These are phyloP conservation scores for Talaromyces wortmannii DNA, from an alignment of 495 filamentous ascomycete genomes.

Conservation along the genomic window DNA sequence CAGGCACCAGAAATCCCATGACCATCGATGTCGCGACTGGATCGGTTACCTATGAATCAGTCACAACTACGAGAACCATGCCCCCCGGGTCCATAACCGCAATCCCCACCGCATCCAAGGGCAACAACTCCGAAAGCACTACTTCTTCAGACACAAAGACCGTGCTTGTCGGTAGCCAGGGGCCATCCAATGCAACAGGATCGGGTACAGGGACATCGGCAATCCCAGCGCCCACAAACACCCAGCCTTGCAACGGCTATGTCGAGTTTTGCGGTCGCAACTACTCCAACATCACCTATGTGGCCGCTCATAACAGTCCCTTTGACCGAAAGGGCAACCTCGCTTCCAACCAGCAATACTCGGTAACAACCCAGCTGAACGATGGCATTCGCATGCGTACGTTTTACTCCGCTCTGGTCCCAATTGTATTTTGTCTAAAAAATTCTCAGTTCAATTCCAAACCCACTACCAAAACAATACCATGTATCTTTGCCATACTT, in stretches of 20 bases:
- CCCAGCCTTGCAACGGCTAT: slow-evolving; percentile 78
- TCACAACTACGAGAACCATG: slow-evolving; percentile 5
- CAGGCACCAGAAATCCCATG: neutral
- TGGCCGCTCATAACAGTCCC: slow-evolving; percentile 83
- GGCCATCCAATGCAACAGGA: slow-evolving; percentile 31
- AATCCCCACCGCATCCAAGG: slow-evolving; percentile 11
- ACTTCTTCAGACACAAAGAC: slow-evolving; percentile 29
- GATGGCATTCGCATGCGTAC: slow-evolving; percentile 79
- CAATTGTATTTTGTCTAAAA: neutral
- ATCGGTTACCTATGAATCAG: slow-evolving; percentile 3
- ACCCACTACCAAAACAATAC: slow-evolving; percentile 61
- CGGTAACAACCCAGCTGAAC: slow-evolving; percentile 68
- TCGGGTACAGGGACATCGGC: slow-evolving; percentile 28
- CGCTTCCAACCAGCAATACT: slow-evolving; percentile 69
- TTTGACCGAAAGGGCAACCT: slow-evolving; percentile 64
- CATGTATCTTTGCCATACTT: slow-evolving; percentile 65
- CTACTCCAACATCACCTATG: slow-evolving; percentile 85
- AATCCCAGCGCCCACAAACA: slow-evolving; percentile 49
- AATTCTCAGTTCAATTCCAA: slow-evolving; percentile 66
- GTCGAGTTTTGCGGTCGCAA: slow-evolving; percentile 73
- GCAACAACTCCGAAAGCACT: slow-evolving; percentile 22
- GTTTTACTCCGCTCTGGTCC: slow-evolving; percentile 9
- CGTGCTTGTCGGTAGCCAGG: slow-evolving; percentile 27
- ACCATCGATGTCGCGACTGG: neutral
- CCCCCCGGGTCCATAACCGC: slow-evolving; percentile 9